Percentiles rank a stretch among this genome's conserved stretches.
phyloP scores from a whole-genome alignment of 495 filamentous ascomycete genomes.

The Hyaloscypha bicolor region DNA sequence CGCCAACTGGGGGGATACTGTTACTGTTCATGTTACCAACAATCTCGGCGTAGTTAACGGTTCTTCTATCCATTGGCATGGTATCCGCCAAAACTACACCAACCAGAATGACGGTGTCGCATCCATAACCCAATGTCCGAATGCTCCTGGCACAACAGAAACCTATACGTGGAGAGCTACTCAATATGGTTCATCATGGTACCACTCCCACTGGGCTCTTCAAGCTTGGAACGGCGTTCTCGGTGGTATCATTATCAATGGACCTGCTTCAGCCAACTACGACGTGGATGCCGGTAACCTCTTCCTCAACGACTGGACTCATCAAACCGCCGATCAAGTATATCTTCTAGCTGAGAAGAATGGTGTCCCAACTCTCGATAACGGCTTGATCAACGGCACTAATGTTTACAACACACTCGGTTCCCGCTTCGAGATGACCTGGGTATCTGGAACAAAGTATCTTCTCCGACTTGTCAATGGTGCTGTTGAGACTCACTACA shows the following conservation, averaged over 20 bases:
- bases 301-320: conserved; percentile 34
- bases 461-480: conserved; percentile 57
- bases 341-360: conserved; percentile 38
- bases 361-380: conserved; percentile 45
- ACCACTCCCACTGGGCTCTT: conserved; percentile 42
- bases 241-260: conserved; percentile 49
- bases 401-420: conserved; percentile 35
- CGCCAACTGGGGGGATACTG: conserved; percentile 45
- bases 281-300: conserved; percentile 37
- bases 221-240: conserved; percentile 54
- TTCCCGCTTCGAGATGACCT: conserved; percentile 32
- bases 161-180: conserved; percentile 36
- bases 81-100: conserved; percentile 61
- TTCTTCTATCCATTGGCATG: conserved; percentile 62
- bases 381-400: conserved; percentile 55
- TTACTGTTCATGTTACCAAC: conserved; percentile 21
- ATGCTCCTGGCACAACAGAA: conserved; percentile 49
- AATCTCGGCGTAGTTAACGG: conserved; percentile 10
- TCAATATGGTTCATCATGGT: conserved; percentile 49
- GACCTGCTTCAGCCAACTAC: conserved; percentile 45
- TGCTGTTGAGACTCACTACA: conserved; percentile 48
- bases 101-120: conserved; percentile 62
- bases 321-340: conserved; percentile 42
- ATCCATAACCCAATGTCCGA: conserved; percentile 64
- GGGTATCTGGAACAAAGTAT: conserved; percentile 40